Conservation (phyloP, 306 rosid species). For the barrel medic (Medicago truncatula) region MtrunA17r5.0-ANR NC_053045.1:35420501-35421000, state of each 20-base stretch:
- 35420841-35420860: too few relatives aligned
- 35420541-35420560: constrained; percentile 40
- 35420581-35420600: constrained; percentile 37
- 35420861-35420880: too few relatives aligned
- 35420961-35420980: background rate
- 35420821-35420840: too few relatives aligned
- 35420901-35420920: background rate
- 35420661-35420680: constrained; percentile 16
- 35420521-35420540: constrained; percentile 22
- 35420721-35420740: background rate
- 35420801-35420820: too few relatives aligned
- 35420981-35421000: background rate
- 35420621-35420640: constrained; percentile 25
- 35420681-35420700: background rate
- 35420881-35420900: background rate
- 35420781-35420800: too few relatives aligned
- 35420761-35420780: too few relatives aligned
- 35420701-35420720: background rate
- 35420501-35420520: constrained; percentile 31
- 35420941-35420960: background rate
- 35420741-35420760: background rate
- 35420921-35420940: background rate
- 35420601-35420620: constrained; percentile 46
- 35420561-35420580: constrained; percentile 48
- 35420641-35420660: constrained; percentile 8